Evolutionary conservation across 441 rosid genomes (phyloP).

Genomic region (Biscutella auriculata): DNA sequence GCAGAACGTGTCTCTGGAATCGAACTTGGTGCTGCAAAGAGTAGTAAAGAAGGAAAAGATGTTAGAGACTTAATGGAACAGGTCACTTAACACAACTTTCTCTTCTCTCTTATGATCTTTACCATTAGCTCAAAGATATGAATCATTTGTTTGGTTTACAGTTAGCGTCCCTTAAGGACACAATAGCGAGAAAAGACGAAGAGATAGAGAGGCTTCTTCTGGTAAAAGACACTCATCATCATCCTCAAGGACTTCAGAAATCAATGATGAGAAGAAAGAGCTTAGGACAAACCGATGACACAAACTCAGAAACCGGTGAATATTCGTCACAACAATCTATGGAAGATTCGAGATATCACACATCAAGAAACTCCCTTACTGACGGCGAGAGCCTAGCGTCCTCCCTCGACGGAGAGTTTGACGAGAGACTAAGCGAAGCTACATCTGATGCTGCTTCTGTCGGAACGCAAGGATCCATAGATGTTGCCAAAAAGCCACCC

Average conservation of each 20-base stretch:
- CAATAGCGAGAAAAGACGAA: slow-evolving; percentile 40
- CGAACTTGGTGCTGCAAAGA: slow-evolving; percentile 60
- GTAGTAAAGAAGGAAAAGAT: slow-evolving; percentile 53
- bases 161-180: slow-evolving; percentile 52
- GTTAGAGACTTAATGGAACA: slow-evolving; percentile 54
- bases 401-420: slow-evolving; percentile 27
- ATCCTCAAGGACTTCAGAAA: slow-evolving; percentile 21
- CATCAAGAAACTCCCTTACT: slow-evolving; percentile 6
- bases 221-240: slow-evolving; percentile 22
- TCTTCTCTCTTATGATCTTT: neutral
- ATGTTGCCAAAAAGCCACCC: slow-evolving; percentile 22
- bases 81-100: slow-evolving; percentile 16
- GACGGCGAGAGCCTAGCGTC: slow-evolving; percentile 22
- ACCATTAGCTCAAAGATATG: neutral
- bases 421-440: slow-evolving; percentile 32
- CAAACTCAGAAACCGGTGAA: slow-evolving; percentile 22
- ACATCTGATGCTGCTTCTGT: slow-evolving; percentile 33
- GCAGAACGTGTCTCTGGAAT: slow-evolving; percentile 63
- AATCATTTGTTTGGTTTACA: slow-evolving; percentile 10
- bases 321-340: slow-evolving; percentile 17
- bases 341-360: no score
- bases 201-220: slow-evolving; percentile 53
- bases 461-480: slow-evolving; percentile 32
- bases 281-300: slow-evolving; percentile 24
- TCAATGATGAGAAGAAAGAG: slow-evolving; percentile 16